Base-by-base conservation (phyloP, 129 eudicot species). In the Heracleum sosnowskyi region DNA sequence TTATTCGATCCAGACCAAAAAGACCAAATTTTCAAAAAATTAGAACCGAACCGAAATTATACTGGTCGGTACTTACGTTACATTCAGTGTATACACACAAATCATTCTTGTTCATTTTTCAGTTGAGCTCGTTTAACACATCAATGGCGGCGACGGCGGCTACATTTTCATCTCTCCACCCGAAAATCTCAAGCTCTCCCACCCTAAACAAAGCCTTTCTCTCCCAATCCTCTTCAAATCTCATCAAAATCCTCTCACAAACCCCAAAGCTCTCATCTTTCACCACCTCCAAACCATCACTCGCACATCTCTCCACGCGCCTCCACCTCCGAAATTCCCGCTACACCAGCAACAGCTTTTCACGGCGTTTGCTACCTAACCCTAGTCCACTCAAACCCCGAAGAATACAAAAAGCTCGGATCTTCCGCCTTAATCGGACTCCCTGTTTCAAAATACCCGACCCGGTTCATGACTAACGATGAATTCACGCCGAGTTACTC, bases 361-460 rank as follows among this genome's bases (percentile, higher is more conserved):
- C 99, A 95, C 89, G 97, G 97, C 79, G 84, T 86, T 49, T 95
- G 99, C 81, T 95, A 85, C 91, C 89, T 91, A 47, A 95, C 99
- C 72, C 84, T 95, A 24, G 94, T 92, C 49, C 99, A 97, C 4
- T 92, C 99, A 16, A 92, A 95, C 15, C 99, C 97, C 9, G 96
- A 95, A 8, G 99, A 95, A 42, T 95, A 95, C 88, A 86, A 95
- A 22, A 95, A 95, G 41, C 91, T 95, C 74, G 97, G 99, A 1
- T 95, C 99, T 57, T 92, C 86, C 81, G 97, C 99, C 34, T 83
- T 95, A 0, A 78, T 88, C 77, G 97, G 99, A 1, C 88, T 95
- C 4, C 97, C 99, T 0, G 63, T 86, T 0, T 46, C 84, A 0
- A 34, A 89, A 1, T 91, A 95, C 90, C 73, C 70, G 10, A 79